Conservation (phyloP, 352 stramenopile genomes). For the Phytopythium sindhum region DNA sequence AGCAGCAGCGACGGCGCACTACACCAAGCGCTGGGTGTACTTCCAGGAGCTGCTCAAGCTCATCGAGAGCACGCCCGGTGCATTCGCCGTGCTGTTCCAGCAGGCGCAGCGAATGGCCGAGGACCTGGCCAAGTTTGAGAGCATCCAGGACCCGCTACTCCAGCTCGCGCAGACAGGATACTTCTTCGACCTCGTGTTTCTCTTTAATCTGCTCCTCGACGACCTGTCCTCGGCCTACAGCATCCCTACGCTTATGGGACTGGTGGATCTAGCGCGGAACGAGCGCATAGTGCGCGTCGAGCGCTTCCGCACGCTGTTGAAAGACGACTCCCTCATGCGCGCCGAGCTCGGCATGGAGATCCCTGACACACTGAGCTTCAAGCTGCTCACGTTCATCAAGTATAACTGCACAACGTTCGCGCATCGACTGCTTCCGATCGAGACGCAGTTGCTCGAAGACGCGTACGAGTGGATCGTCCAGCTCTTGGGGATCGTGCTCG, state of each 20-base stretch:
- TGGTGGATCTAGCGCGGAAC: background rate
- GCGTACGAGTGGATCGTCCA: background rate
- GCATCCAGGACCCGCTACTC: background rate
- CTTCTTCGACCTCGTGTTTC: background rate
- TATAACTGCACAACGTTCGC: background rate
- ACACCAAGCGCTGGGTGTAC: constrained; percentile 2
- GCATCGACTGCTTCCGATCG: background rate
- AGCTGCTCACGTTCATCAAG: constrained; percentile 1
- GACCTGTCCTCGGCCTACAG: background rate
- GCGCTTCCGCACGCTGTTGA: background rate
- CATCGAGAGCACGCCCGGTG: background rate
- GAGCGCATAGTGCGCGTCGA: background rate
- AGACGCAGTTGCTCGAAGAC: background rate
- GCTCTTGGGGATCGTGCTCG: background rate
- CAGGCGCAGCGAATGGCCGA: background rate
- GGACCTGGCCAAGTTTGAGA: background rate
- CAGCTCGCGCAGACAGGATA: background rate
- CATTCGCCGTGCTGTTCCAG: background rate
- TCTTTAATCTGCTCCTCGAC: background rate
- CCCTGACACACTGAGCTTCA: background rate
- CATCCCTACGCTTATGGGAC: background rate
- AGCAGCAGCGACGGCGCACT: background rate
- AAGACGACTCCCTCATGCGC: background rate
- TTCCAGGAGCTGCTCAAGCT: constrained; percentile 1
- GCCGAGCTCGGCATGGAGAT: background rate